These are phyloP conservation scores for Malus asiatica DNA, from an alignment of 306 rosid species.

Conservation along the genomic window DNA sequence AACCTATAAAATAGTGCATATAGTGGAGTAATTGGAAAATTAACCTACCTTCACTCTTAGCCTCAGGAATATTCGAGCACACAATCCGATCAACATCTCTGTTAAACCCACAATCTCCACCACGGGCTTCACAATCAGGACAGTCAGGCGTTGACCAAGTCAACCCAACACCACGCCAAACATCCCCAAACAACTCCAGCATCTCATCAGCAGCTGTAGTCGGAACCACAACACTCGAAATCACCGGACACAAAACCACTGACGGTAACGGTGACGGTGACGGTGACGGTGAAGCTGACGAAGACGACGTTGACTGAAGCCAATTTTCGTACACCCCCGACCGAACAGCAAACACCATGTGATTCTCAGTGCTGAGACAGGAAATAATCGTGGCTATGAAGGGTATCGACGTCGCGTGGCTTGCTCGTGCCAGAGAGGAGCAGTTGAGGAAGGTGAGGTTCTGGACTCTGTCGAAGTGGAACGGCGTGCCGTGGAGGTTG, in stretches of 20 bases:
- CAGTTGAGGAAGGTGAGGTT: constrained; percentile 39
- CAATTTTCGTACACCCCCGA: background rate
- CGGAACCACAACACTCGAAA: constrained; percentile 30
- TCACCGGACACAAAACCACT: constrained; percentile 16
- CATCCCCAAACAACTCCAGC: background rate
- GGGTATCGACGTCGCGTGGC: background rate
- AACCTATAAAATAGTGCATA: background rate
- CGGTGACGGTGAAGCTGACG: background rate
- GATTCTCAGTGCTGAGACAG: background rate
- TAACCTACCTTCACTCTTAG: constrained; percentile 15
- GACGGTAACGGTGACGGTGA: background rate
- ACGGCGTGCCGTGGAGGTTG: constrained; percentile 10
- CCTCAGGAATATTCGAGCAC: constrained; percentile 14
- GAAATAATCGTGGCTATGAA: background rate
- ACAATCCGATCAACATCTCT: background rate
- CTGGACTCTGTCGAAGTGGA: background rate
- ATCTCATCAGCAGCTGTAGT: background rate
- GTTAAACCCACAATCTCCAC: constrained; percentile 33
- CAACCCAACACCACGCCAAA: constrained; percentile 13
- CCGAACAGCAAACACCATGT: background rate
- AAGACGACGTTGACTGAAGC: background rate
- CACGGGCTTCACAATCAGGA: constrained; percentile 13
- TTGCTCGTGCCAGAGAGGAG: background rate
- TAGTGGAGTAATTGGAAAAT: background rate
- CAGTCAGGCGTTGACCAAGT: constrained; percentile 41